Percentiles rank a stretch among this genome's conserved stretches.
These are phyloP conservation scores for Cyclostephanos tholiformis DNA, from an alignment of 108 stramenopile species.

Conservation along the genomic window DNA sequence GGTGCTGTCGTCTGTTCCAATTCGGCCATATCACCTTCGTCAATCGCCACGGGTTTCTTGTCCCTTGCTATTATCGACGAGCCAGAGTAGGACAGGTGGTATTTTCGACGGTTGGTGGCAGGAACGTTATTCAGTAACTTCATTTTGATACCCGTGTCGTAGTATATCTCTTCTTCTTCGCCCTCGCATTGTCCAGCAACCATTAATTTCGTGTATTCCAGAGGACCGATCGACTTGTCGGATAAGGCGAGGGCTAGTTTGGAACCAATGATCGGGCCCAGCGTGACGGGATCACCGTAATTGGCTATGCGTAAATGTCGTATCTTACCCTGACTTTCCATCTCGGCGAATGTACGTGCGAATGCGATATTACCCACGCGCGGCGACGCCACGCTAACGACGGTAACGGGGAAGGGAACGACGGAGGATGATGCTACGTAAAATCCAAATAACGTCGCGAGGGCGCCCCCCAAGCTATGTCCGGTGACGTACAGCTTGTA, in stretches of 20 bases:
- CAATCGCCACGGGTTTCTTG: slow-evolving; percentile 17
- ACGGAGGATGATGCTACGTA: slow-evolving; percentile 51
- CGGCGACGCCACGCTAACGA: slow-evolving; percentile 67
- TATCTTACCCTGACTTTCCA: slow-evolving; percentile 64
- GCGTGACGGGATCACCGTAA: slow-evolving; percentile 70
- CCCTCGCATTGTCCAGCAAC: slow-evolving; percentile 22
- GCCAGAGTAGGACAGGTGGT: slow-evolving; percentile 39
- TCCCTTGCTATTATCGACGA: slow-evolving; percentile 39
- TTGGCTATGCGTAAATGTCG: slow-evolving; percentile 77
- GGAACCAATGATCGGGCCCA: slow-evolving; percentile 59
- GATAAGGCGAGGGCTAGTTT: slow-evolving; percentile 50
- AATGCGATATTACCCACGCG: slow-evolving; percentile 68
- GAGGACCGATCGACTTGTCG: slow-evolving; percentile 36
- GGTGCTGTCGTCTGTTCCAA: slow-evolving; percentile 30
- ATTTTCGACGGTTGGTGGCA: slow-evolving; percentile 12
- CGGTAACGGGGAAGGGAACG: slow-evolving; percentile 54
- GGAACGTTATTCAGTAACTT: slow-evolving; percentile 44
- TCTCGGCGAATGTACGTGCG: slow-evolving; percentile 60
- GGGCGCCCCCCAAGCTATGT: slow-evolving; percentile 76
- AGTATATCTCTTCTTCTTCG: slow-evolving; percentile 58
- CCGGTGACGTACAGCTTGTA: slow-evolving; percentile 72
- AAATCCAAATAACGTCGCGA: slow-evolving; percentile 74
- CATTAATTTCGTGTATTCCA: slow-evolving; percentile 42
- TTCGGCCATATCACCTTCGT: slow-evolving; percentile 39
- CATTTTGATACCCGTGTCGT: slow-evolving; percentile 66